Base-by-base conservation (phyloP, 306 rosid species). In the Vigna nakashimae region DNA sequence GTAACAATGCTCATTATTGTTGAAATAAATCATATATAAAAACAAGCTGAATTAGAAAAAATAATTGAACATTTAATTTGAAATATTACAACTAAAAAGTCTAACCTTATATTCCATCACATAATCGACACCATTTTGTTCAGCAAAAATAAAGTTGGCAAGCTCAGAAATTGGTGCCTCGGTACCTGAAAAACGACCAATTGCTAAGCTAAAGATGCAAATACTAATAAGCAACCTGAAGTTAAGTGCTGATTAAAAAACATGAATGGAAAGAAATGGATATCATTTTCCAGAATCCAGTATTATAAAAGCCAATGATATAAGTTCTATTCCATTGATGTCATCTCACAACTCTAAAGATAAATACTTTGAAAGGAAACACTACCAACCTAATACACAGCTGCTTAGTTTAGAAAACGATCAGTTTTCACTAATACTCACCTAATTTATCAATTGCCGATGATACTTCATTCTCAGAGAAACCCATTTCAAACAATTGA, bases 401-500 rank as follows among this genome's bases (percentile, higher is more conserved):
- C 12, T 53, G 52, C 48, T 14, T 9, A 69, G 73, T 62, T 64
- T 30, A 60, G 63, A 64, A 51, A 2, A 53, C 45, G 64, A 74
- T 72, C 16, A 22, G 76, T 53, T 63, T 52, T 75, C 73, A 65
- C n/a, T 72, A 82, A 68, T 73, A 88, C 88, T 85, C 71, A 89
- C 98, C 98, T 82, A 84, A 80, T 80, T 59, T 91, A 83, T 95
- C 98, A 49, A 95, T 73, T 71, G 96, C 98, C 66, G 85, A 82
- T 26, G 98, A 95, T 78, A 95, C 93, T 87, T 95, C 93, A 56
- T 65, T 85, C 89, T 95, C 98, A 32, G 96, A 88, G 86, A 95
- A 95, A 64, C 98, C 98, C 96, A 95, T 95, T 84, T 92, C 92
- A 77, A 95, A 93, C 87, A 95, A 86, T 10, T 82, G 87, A 69